Evolutionary conservation across 768 basidiomycete species (phyloP), one percentile per base, ranked within the genome.

Genomic region (Rickenella mellea): DNA sequence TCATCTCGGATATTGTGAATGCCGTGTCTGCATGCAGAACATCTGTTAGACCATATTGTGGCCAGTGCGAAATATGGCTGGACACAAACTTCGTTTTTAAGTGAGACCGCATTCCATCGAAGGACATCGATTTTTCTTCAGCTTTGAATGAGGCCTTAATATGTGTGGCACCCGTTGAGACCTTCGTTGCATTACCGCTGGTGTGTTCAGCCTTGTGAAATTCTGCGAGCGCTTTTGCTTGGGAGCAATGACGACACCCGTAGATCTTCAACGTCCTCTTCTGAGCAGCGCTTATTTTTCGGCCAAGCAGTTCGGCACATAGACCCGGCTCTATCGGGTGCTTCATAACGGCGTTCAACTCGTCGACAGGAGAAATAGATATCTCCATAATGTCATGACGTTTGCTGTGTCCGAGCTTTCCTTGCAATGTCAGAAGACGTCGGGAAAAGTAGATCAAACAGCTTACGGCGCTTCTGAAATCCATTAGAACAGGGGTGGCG

Each of bases 31-130:
- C 26, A 42, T 35, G 42, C 26, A 28, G 21, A 44, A 48, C 35
- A 30, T 35, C 12, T 30, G 21, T 40, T 32, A 25, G 41, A 49
- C 42, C 57, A 39, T 40, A 42, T 37, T 19, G 24, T 36, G 5
- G 20, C 14, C 10, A 19, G 9, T 36, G 41, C 10, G 29, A 19
- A 37, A 4, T 31, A 31, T 25, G 17, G 27, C 26, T 45, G 20
- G 24, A 17, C 29, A 25, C 9, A 10, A 31, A 83, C 82, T 74
- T 80, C 48, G 60, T 67, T 51, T 78, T 79, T 44, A 74, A 50
- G 48, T 85, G 83, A 19, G 78, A 81, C 29, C 73, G 61, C 40
- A 84, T 49, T 2, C 74, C 81, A 46, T 81, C 59, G 49, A 80
- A 78, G 3, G 48, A 55, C 55, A 75, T 71, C 42, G 58, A 45